Evolutionary conservation across 2,329 filamentous ascomycete genomes (phyloP).

Genomic region (Cadophora malorum): DNA sequence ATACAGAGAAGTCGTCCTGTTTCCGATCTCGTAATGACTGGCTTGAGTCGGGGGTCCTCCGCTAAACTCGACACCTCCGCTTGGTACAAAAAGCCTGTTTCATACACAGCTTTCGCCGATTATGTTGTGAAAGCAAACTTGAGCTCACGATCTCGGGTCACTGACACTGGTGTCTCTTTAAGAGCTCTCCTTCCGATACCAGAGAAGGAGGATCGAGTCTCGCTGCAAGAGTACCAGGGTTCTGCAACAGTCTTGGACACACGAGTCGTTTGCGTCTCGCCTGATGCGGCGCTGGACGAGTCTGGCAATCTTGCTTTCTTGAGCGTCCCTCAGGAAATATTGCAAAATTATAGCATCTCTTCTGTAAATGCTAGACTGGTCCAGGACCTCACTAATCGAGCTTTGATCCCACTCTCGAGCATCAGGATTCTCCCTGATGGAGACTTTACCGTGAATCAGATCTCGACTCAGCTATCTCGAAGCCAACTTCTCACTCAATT

Average conservation of each 20-base stretch:
- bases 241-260: slow-evolving; percentile 11
- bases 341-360: background rate
- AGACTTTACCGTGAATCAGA: slow-evolving; percentile 4
- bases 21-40: background rate
- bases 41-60: background rate
- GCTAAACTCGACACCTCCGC: background rate
- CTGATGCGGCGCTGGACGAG: background rate
- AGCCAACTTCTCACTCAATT: slow-evolving; percentile 2
- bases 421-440: slow-evolving; percentile 4
- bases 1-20: background rate
- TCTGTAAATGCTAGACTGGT: background rate
- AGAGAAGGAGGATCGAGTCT: slow-evolving; percentile 1
- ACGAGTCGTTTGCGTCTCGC: background rate
- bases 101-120: background rate
- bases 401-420: background rate
- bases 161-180: background rate
- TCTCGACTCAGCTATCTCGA: background rate
- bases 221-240: background rate
- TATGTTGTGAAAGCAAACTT: background rate
- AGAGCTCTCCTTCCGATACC: background rate
- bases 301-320: slow-evolving; percentile 1
- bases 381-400: background rate
- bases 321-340: background rate
- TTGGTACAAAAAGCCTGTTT: background rate
- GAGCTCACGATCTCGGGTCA: background rate